phyloP scores from a whole-genome alignment of 2,329 filamentous ascomycete genomes.

The Penicillium glabrum region DNA sequence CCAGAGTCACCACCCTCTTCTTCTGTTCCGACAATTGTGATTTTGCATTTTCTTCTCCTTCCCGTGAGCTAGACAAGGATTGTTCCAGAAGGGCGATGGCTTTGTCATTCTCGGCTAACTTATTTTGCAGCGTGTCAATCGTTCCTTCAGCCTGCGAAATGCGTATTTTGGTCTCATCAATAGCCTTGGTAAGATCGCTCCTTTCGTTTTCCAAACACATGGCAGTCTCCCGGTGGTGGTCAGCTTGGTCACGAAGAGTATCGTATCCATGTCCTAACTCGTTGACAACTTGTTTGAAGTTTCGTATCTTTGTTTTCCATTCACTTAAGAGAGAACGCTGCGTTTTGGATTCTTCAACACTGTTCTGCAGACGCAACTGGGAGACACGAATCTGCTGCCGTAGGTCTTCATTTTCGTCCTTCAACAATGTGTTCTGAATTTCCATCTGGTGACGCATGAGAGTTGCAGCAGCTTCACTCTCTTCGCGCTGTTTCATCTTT shows the following conservation, averaged over 20 bases:
- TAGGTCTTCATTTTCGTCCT: conserved; percentile 30
- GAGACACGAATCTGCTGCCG: conserved; percentile 22
- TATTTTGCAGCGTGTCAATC: conserved; percentile 18
- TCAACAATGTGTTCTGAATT: conserved; percentile 21
- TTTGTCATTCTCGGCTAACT: conserved; percentile 19
- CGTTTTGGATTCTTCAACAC: conserved; percentile 18
- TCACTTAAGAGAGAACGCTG: conserved; percentile 27
- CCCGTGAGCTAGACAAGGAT: conserved; percentile 24
- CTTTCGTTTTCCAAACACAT: conserved; percentile 26
- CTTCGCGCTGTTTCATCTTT: conserved; percentile 35
- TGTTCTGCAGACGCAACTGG: conserved; percentile 19
- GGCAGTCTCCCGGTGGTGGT: conserved; percentile 26
- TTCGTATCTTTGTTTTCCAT: conserved; percentile 37
- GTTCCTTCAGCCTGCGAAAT: conserved; percentile 15
- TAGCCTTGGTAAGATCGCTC: conserved; percentile 19
- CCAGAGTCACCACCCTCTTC: conserved; percentile 28
- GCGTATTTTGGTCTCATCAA: conserved; percentile 26
- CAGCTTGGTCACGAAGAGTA: conserved; percentile 29
- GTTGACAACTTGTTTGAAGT: conserved; percentile 33
- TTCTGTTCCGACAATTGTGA: conserved; percentile 29
- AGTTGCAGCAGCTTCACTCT: conserved; percentile 26
- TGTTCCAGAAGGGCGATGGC: conserved; percentile 24
- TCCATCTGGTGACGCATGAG: conserved; percentile 29
- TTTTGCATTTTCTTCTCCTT: conserved; percentile 16
- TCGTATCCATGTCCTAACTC: conserved; percentile 37